A percentile compares a stretch with the other conserved stretches of the same genome.
Conservation (phyloP, 2,329 filamentous ascomycete species). For the Chrysosporium queenslandicum region DNA sequence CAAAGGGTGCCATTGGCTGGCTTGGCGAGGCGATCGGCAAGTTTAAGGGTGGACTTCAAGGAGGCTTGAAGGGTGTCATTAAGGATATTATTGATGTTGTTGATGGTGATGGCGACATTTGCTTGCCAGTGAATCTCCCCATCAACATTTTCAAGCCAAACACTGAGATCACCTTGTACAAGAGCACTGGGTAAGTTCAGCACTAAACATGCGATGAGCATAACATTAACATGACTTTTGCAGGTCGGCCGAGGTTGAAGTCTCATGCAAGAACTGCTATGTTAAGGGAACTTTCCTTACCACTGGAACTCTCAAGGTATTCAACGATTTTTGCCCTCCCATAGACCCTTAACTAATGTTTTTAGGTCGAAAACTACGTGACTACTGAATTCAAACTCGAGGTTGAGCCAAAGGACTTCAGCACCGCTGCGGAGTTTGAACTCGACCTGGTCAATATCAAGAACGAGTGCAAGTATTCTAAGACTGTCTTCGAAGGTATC, state of each 20-base stretch:
- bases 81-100: constrained; percentile 10
- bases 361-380: constrained; percentile 17
- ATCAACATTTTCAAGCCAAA: constrained; percentile 18
- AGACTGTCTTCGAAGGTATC: constrained; percentile 15
- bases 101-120: constrained; percentile 15
- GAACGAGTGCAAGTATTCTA: constrained; percentile 9
- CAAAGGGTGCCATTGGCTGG: constrained; percentile 7
- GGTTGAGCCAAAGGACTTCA: constrained; percentile 18
- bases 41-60: constrained; percentile 12
- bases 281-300: constrained; percentile 21
- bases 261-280: constrained; percentile 24
- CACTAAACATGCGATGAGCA: neutral
- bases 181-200: constrained; percentile 11
- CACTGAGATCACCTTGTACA: constrained; percentile 19
- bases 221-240: neutral
- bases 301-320: constrained; percentile 20
- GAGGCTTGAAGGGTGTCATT: constrained; percentile 9
- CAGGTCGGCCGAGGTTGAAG: constrained; percentile 14
- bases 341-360: neutral
- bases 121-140: constrained; percentile 18
- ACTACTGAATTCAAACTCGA: constrained; percentile 17
- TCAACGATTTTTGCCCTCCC: constrained; percentile 5
- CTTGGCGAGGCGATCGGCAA: constrained; percentile 15
- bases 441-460: constrained; percentile 14
- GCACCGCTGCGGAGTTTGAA: constrained; percentile 17